These are phyloP conservation scores for Aspergillus persii DNA, from an alignment of 2,329 filamentous ascomycete genomes.

Conservation along the genomic window DNA sequence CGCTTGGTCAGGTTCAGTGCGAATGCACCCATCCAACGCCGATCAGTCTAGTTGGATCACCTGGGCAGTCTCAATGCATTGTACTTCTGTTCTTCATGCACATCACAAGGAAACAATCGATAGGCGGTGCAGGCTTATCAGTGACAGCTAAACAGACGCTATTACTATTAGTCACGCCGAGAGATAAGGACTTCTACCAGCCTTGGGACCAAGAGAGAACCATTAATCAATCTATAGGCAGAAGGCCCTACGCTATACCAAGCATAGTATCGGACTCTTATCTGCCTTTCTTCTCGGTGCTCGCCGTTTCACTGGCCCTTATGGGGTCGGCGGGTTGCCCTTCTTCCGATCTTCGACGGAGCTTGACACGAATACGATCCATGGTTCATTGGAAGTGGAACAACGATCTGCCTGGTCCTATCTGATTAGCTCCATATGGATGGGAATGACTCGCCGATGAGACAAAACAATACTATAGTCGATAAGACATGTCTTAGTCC, in stretches of 20 bases:
- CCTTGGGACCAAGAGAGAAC: not conserved
- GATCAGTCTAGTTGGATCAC: not conserved
- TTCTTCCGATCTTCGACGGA: not conserved
- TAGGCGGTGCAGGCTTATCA: conserved; percentile 11
- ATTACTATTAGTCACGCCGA: conserved; percentile 6
- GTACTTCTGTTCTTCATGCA: not conserved
- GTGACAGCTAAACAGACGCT: conserved; percentile 6
- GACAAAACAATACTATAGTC: not conserved
- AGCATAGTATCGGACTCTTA: not conserved
- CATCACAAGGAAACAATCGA: not conserved
- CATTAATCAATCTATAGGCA: not conserved
- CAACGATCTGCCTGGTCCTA: not conserved
- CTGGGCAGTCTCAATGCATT: not conserved
- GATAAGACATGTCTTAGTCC: not conserved
- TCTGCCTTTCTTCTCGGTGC: not conserved
- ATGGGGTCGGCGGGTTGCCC: no score
- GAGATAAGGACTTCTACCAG: conserved; percentile 4
- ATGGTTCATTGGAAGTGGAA: not conserved
- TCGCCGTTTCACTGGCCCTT: not conserved
- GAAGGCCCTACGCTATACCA: not conserved
- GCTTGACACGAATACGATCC: not conserved
- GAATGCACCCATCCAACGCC: not conserved
- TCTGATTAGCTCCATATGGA: not conserved
- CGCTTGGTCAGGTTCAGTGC: no score
- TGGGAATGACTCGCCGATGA: not conserved